Evolutionary conservation across 768 basidiomycete genomes (phyloP).

Genomic region (Rhodotorula diobovata): DNA sequence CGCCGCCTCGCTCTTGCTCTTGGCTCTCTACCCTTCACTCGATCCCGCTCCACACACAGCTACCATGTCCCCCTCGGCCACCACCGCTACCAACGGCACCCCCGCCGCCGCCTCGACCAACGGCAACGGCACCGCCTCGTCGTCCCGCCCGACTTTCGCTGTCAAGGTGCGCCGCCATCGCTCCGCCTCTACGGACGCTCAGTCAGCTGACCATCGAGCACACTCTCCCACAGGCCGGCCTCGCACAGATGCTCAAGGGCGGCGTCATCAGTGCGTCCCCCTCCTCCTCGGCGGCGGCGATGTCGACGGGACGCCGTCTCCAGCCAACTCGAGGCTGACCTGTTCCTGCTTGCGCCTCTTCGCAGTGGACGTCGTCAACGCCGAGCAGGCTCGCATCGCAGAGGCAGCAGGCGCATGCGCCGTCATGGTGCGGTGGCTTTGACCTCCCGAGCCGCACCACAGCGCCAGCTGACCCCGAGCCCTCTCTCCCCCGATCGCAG

Average conservation of each 20-base stretch:
- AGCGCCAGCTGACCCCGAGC: neutral
- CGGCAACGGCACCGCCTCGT: neutral
- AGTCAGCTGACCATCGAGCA: neutral
- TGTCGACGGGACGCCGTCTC: neutral
- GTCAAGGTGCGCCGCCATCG: constrained; percentile 24
- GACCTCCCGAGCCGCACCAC: neutral
- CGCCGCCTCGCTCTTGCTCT: neutral
- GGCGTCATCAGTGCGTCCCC: constrained; percentile 59
- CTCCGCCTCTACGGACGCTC: neutral
- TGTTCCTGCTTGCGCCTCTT: constrained; percentile 23
- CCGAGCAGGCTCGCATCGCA: constrained; percentile 78
- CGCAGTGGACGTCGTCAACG: constrained; percentile 86
- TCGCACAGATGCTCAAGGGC: constrained; percentile 96
- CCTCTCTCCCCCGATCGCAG: neutral
- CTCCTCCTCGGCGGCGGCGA: neutral
- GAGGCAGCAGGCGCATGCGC: constrained; percentile 97
- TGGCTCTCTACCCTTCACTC: neutral
- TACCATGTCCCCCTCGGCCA: neutral
- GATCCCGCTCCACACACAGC: neutral
- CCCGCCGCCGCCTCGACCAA: neutral
- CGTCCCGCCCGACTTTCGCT: constrained; percentile 24
- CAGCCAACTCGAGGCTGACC: neutral
- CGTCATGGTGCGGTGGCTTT: constrained; percentile 62
- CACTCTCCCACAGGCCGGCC: constrained; percentile 36
- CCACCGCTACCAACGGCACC: neutral